These are phyloP conservation scores for Aureobasidium sp. DNA, from an alignment of 2,329 filamentous ascomycete species.

Conservation along the genomic window DNA sequence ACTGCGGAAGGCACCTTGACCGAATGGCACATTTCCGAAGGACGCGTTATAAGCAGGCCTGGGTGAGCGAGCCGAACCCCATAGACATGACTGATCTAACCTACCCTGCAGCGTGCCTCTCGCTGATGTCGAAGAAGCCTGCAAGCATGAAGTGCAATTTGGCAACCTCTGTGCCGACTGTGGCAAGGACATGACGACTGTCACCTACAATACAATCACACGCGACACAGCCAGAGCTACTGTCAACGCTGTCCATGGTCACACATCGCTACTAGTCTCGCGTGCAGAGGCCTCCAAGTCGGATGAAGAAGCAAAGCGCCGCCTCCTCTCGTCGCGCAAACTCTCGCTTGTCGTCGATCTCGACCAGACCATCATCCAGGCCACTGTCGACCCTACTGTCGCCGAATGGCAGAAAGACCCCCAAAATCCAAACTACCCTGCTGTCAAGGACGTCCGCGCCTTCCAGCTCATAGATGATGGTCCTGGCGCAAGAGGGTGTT, in stretches of 20 bases:
- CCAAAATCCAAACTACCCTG: conserved; percentile 81
- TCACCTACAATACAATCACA: conserved; percentile 73
- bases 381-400: conserved; percentile 92
- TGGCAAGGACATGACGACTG: conserved; percentile 91
- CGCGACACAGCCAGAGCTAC: conserved; percentile 78
- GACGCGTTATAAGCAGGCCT: conserved; percentile 51
- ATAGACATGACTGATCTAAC: not conserved
- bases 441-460: conserved; percentile 77
- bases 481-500: conserved; percentile 67
- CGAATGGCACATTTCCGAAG: conserved; percentile 65
- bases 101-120: conserved; percentile 38
- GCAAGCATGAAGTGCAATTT: conserved; percentile 84
- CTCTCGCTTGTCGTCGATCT: conserved; percentile 92
- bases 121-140: conserved; percentile 81
- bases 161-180: conserved; percentile 85
- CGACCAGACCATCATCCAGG: conserved; percentile 97
- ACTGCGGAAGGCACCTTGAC: conserved; percentile 73
- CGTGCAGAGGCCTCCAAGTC: conserved; percentile 69
- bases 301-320: conserved; percentile 78
- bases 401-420: conserved; percentile 91
- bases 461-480: conserved; percentile 89
- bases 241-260: conserved; percentile 92
- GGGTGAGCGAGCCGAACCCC: conserved; percentile 20
- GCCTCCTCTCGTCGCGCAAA: conserved; percentile 72
- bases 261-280: conserved; percentile 79